A percentile compares a stretch with the other conserved stretches of the same genome.
Evolutionary conservation across 352 stramenopile species (phyloP).

Genomic region (Pythium periplocum): DNA sequence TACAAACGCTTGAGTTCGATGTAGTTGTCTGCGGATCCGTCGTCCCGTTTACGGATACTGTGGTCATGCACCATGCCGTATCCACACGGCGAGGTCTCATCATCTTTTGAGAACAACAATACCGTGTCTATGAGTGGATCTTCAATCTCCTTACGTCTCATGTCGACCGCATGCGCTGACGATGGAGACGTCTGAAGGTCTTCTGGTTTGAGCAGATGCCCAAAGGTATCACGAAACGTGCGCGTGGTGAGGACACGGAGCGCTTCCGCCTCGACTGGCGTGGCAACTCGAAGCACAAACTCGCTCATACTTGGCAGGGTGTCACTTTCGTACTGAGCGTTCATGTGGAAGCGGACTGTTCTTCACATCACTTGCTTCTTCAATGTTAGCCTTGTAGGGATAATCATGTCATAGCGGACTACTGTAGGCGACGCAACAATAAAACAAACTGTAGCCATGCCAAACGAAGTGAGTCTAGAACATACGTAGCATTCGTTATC

Average conservation of each 20-base stretch:
- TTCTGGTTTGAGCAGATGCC: conserved; percentile 18
- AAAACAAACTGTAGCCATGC: no score
- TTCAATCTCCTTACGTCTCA: conserved; percentile 18
- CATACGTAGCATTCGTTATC: no score
- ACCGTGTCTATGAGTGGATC: conserved; percentile 22
- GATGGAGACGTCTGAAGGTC: conserved; percentile 16
- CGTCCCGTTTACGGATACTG: conserved; percentile 20
- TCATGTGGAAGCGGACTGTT: no score
- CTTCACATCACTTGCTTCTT: no score
- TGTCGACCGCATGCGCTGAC: conserved; percentile 10
- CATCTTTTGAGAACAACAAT: conserved; percentile 15
- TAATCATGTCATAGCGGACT: no score
- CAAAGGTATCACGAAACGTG: conserved; percentile 28
- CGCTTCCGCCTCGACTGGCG: conserved; percentile 9
- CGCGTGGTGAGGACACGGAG: conserved; percentile 18
- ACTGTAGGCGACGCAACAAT: no score
- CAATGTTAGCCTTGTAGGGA: no score
- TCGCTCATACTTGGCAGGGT: no score
- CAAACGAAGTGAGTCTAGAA: no score
- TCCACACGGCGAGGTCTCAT: conserved; percentile 9
- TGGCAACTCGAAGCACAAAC: conserved; percentile 15
- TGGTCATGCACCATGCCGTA: conserved; percentile 22
- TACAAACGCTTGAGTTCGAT: conserved; percentile 30
- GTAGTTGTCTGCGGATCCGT: conserved; percentile 13
- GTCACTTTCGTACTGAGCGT: no score